Percentiles rank a stretch among this genome's conserved stretches.
These are phyloP conservation scores for Rubroshorea leprosula DNA, from an alignment of 345 rosid species.

Conservation along the genomic window DNA sequence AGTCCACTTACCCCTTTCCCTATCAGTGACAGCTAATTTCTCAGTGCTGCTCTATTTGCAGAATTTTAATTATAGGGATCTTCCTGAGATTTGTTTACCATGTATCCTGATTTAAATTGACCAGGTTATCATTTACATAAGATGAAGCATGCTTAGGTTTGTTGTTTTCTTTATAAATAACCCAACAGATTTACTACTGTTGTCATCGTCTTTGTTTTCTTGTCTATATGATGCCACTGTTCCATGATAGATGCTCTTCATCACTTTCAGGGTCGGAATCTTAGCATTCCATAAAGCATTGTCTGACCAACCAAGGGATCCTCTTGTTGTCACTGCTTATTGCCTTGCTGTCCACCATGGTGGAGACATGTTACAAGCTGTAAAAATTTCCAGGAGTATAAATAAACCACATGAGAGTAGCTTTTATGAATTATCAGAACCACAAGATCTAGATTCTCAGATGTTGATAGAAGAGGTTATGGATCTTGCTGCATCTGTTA, in stretches of 20 bases:
- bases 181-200: no score
- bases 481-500: conserved; percentile 57
- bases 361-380: conserved; percentile 69
- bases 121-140: no score
- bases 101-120: no score
- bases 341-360: conserved; percentile 74
- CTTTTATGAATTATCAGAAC: conserved; percentile 51
- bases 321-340: conserved; percentile 69
- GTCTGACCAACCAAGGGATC: conserved; percentile 60
- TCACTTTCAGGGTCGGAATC: conserved; percentile 57
- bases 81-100: no score
- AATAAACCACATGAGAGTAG: conserved; percentile 34
- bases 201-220: no score
- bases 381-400: conserved; percentile 53
- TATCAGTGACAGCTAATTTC: no score
- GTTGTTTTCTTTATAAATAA: no score
- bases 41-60: no score
- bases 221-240: conserved; percentile 3
- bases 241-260: neutral
- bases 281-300: conserved; percentile 84
- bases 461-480: conserved; percentile 43
- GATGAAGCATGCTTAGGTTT: no score
- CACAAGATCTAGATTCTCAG: conserved; percentile 19
- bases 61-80: no score
- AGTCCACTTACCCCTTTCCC: no score